These are phyloP conservation scores for Pichia paraexigua DNA, from an alignment of 805 yeast genomes.

Conservation along the genomic window DNA sequence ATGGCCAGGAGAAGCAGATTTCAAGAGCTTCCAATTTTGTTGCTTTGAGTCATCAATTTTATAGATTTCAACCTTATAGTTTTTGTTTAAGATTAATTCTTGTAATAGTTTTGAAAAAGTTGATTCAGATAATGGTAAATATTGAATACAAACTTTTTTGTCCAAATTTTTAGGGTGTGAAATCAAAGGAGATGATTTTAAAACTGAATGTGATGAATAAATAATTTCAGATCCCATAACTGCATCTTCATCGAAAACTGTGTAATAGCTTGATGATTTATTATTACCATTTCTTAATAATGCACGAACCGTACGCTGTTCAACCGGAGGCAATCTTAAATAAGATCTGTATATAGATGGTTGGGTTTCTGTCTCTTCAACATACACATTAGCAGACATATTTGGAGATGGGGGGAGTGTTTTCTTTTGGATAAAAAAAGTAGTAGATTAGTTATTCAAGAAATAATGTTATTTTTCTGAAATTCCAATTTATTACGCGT, in stretches of 20 bases:
- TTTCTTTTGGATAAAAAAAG: neutral
- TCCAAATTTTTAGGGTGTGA: conserved; percentile 34
- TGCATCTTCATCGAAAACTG: conserved; percentile 70
- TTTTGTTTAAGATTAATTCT: conserved; percentile 59
- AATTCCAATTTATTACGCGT: neutral
- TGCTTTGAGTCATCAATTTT: conserved; percentile 29
- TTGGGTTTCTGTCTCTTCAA: conserved; percentile 8
- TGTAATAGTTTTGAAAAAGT: conserved; percentile 60
- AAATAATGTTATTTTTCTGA: no score
- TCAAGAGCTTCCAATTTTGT: conserved; percentile 48
- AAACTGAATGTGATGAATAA: conserved; percentile 74
- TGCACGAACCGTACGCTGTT: conserved; percentile 51
- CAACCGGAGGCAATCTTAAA: conserved; percentile 40
- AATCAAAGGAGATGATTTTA: conserved; percentile 37
- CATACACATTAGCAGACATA: conserved; percentile 8
- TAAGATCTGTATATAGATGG: conserved; percentile 22
- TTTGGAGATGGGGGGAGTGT: neutral
- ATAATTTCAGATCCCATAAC: conserved; percentile 72
- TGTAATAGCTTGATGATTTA: conserved; percentile 61
- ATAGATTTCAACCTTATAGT: conserved; percentile 75
- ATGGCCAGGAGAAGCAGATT: conserved; percentile 85
- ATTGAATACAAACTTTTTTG: conserved; percentile 34
- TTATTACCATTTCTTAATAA: conserved; percentile 45
- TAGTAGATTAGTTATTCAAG: no score
- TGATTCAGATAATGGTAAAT: conserved; percentile 71